Evolutionary conservation across 164 flowering plant genomes (phyloP).

Genomic region (Berberis vulgaris): DNA sequence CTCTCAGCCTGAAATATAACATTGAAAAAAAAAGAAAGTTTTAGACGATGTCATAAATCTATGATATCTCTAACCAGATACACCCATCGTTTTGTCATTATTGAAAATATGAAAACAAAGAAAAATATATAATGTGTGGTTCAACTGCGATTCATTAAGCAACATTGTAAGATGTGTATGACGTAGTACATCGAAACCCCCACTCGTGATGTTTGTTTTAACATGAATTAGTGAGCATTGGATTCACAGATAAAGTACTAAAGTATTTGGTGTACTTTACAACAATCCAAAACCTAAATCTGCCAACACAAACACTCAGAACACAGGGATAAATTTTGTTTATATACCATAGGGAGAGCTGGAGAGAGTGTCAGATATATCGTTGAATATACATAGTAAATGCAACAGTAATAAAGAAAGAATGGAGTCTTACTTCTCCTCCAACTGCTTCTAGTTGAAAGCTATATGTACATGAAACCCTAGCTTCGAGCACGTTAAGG

Average conservation of each 20-base stretch:
- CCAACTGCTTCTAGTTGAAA: constrained; percentile 71
- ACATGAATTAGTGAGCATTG: not conserved
- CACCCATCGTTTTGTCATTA: constrained; percentile 4
- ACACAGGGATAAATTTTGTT: not conserved
- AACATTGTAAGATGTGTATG: not conserved
- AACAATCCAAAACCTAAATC: not conserved
- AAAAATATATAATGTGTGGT: not conserved
- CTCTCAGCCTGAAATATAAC: constrained; percentile 20
- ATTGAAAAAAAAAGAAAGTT: not conserved
- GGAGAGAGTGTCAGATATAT: too few species aligned
- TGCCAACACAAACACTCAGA: not conserved
- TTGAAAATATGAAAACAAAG: not conserved
- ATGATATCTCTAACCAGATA: not conserved
- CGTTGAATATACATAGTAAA: too few species aligned
- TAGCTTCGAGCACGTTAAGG: constrained; percentile 65
- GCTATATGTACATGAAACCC: constrained; percentile 57
- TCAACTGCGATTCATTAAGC: not conserved
- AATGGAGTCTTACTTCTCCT: constrained; percentile 42
- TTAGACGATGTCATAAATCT: not conserved
- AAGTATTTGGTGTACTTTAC: not conserved
- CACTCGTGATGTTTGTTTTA: constrained; percentile 4
- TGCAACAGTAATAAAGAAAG: not conserved
- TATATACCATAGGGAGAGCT: not conserved
- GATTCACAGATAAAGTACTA: constrained; percentile 4
- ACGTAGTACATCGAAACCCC: not conserved